Conservation (phyloP, 306 rosid genomes). For the Prunus armeniaca region DNA sequence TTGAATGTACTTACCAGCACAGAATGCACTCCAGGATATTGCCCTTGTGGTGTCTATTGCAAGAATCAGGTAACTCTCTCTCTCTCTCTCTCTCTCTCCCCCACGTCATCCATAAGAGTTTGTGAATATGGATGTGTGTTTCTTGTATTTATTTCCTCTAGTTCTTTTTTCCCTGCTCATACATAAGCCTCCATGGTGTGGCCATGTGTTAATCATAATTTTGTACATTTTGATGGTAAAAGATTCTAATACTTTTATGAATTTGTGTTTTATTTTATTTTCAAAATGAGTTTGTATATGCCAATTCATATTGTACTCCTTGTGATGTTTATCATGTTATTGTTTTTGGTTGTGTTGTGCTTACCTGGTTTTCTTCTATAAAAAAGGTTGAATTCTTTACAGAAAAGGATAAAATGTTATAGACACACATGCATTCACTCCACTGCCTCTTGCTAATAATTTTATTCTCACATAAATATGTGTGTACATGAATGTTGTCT, state of each 20-base stretch:
- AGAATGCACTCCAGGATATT: constrained; percentile 85
- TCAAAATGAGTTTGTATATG: neutral
- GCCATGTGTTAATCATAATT: neutral
- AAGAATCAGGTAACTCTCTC: constrained; percentile 63
- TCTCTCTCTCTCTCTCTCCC: neutral
- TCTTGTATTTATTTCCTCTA: neutral
- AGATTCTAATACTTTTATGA: neutral
- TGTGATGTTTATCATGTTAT: neutral
- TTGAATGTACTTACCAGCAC: constrained; percentile 84
- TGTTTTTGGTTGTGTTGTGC: neutral
- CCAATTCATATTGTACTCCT: neutral
- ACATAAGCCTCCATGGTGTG: neutral
- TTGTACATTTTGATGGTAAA: neutral
- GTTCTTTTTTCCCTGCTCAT: neutral
- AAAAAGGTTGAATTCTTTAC: neutral
- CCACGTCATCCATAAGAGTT: neutral
- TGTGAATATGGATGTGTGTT: neutral
- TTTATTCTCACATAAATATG: neutral
- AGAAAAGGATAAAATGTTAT: neutral
- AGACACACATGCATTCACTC: neutral
- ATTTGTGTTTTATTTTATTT: neutral
- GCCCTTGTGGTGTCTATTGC: constrained; percentile 70
- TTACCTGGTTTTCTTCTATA: neutral
- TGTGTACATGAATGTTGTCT: neutral
- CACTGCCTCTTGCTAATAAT: neutral